A percentile compares a stretch with the other conserved stretches of the same genome.
phyloP scores from a whole-genome alignment of 441 rosid species.

The Caryocar brasiliense region DNA sequence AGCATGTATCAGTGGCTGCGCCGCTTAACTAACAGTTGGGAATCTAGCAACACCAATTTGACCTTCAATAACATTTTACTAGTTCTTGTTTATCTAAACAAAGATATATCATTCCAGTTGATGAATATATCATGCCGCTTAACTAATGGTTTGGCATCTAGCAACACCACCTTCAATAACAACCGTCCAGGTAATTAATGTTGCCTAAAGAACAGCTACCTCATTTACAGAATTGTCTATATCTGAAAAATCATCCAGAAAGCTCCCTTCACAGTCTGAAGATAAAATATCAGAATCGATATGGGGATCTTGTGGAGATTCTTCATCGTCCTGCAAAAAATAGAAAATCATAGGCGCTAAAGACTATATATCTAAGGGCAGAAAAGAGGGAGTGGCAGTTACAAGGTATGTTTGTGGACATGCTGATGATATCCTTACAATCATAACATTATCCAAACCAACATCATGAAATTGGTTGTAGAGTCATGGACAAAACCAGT shows the following conservation, averaged over 20 bases:
- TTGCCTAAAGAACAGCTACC: slow-evolving; percentile 30
- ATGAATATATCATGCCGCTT: no score
- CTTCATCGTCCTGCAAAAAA: slow-evolving; percentile 44
- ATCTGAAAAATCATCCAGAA: slow-evolving; percentile 43
- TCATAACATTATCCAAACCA: no score
- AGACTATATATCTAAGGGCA: background rate
- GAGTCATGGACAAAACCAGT: no score
- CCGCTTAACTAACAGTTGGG: no score
- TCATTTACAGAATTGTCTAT: slow-evolving; percentile 40
- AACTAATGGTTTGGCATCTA: no score
- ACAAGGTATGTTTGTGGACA: background rate
- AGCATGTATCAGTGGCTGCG: background rate
- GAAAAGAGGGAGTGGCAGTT: background rate
- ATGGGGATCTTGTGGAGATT: slow-evolving; percentile 29
- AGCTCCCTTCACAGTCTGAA: slow-evolving; percentile 39
- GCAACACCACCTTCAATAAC: no score
- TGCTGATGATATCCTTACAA: background rate
- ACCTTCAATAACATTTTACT: no score
- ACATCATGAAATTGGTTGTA: no score
- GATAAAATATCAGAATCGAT: slow-evolving; percentile 32
- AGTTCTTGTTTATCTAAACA: no score
- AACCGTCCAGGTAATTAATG: background rate
- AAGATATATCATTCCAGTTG: no score
- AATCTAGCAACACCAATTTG: no score
- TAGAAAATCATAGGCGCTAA: background rate